Conservation (phyloP, 805 yeast species). For the Myxozyma monticola region DNA sequence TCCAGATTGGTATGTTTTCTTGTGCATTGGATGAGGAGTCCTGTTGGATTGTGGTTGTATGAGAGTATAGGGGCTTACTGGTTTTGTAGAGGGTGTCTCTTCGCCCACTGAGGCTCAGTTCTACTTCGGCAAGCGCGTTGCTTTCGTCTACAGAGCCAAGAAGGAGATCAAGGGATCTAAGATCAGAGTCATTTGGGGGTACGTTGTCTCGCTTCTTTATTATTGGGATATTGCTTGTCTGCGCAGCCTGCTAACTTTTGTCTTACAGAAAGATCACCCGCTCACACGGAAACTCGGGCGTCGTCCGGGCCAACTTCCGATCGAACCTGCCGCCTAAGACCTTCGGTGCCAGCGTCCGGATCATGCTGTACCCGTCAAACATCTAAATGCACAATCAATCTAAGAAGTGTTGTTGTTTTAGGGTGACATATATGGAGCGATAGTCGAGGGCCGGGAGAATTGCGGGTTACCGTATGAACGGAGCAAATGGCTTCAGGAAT, state of each 20-base stretch:
- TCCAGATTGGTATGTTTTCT: slow-evolving; percentile 58
- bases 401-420: no score
- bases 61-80: not conserved
- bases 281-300: slow-evolving; percentile 98
- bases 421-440: no score
- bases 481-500: no score
- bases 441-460: no score
- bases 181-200: slow-evolving; percentile 99
- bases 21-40: not conserved
- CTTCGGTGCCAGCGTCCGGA: slow-evolving; percentile 99
- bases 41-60: not conserved
- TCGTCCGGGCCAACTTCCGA: slow-evolving; percentile 98
- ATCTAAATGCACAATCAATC: no score
- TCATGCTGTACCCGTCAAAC: slow-evolving; percentile 99
- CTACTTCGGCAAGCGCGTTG: slow-evolving; percentile 99
- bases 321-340: slow-evolving; percentile 99
- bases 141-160: slow-evolving; percentile 98
- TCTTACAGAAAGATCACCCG: slow-evolving; percentile 71
- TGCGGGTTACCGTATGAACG: no score
- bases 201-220: slow-evolving; percentile 4
- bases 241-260: slow-evolving; percentile 1
- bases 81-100: slow-evolving; percentile 74
- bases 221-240: not conserved
- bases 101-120: slow-evolving; percentile 93
- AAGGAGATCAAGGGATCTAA: slow-evolving; percentile 98